Evolutionary conservation across 805 yeast species (phyloP), one percentile per base, ranked within the genome.

Genomic region (Kuraishia cidri): DNA sequence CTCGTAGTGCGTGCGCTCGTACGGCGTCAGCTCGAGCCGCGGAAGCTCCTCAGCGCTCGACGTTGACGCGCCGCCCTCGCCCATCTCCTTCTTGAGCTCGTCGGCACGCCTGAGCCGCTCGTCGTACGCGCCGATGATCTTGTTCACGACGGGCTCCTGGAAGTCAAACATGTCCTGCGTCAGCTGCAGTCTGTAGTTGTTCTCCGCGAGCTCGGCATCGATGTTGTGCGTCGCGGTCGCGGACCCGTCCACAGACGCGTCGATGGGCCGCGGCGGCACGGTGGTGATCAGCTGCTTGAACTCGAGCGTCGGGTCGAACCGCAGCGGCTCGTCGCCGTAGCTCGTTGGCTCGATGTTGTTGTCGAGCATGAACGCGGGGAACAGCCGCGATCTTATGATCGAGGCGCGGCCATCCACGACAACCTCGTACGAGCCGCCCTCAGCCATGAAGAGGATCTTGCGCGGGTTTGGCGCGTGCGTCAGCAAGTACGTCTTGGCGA

Each of bases 401-500:
- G 7, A 9, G 13, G 21, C 6, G 9, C 13, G 7, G n/a, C 6
- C 14, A 4, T 11, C 28, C 2, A 53, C 49, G 24, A 26, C 48
- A 16, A 48, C 60, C 48, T 44, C 64, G 30, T 47, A 54, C 2
- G 57, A 52, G 21, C 69, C 66, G 24, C 56, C 46, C 23, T 52
- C 49, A 15, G 60, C 49, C 18, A 64, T 41, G 37, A 66, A 64
- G 7, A 63, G 38, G 9, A 66, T 47, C 7, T 60, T 54, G 13
- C 43, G 43, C 7, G 72, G 72, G 17, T 48, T 41, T 7, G 56
- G 54, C 15, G 60, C 58, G 37, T 50, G 45, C 0, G 70, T 56
- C 29, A 62, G 47, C 19, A 65, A 34, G 39, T 50, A 60, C 4
- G 69, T 58, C 40, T 60, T 64, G 2, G 66, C 66, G 15, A 16